Base-by-base conservation (phyloP, 2,329 filamentous ascomycete species). In the Colletotrichum spinosum region DNA sequence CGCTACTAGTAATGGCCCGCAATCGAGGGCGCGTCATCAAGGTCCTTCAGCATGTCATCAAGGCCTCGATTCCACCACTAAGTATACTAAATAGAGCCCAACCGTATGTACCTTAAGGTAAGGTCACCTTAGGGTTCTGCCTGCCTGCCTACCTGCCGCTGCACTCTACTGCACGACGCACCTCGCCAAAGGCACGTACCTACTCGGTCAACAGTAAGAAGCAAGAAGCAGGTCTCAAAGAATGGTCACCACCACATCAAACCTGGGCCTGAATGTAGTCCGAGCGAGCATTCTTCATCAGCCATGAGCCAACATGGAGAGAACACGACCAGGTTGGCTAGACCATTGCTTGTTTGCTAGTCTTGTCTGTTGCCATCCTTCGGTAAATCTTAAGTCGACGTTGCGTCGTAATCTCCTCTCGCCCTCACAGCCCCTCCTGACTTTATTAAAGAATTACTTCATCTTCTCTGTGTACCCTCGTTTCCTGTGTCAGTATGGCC, bases 211-310 rank as follows among this genome's bases (percentile, higher is more conserved):
- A 25, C 25, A 25, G 25, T 25, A 25, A 25, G 4, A 25, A 25
- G 25, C 25, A 25, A 25, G 25, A 25, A 25, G 4, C 25, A 25
- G 25, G 25, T 25, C 25, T 25, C 25, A 25, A 4, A 25, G 25
- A 5, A 25, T 25, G 25, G 25, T 25, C 25, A 25, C 4, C 25
- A 25, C 25, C 25, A 25, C 25, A 25, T 25, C 25, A 25, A 25
- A 25, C 25, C 25, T 41, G 52, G 57, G 35, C 57, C 61, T 37
- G 37, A 52, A 44, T 34, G 34, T 45, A 55, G 51, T 61, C 62
- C 57, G 39, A 55, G 51, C 57, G 52, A 35, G 13, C 17, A 38
- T 42, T 51, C 37, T 38, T 25, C 25, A 25, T 4, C 25, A 25
- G 25, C 25, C 25, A 25, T 25, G 25, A 25, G 25, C 25, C 25